A percentile compares a stretch with the other conserved stretches of the same genome.
phyloP scores from a whole-genome alignment of 371 early-diverging fungal species.

The Mortierella sp. region DNA sequence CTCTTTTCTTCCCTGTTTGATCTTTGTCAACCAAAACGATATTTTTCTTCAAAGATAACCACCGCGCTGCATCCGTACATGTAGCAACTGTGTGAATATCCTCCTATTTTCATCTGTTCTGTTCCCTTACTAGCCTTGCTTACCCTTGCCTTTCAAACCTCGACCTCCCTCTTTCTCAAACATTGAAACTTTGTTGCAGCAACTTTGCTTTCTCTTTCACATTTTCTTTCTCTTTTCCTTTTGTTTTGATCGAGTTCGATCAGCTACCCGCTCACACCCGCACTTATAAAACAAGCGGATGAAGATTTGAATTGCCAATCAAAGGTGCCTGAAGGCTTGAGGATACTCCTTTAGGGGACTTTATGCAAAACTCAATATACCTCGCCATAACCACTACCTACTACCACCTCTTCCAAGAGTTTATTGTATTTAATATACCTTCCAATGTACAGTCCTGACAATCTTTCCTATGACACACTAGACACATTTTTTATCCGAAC shows the following conservation, averaged over 20 bases:
- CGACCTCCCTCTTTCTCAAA: slow-evolving; percentile 5
- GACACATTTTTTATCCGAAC: slow-evolving; percentile 10
- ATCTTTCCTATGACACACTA: slow-evolving; percentile 21
- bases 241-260: background rate
- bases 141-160: background rate
- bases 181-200: slow-evolving; percentile 1
- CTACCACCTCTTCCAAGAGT: background rate
- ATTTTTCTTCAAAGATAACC: slow-evolving; percentile 1
- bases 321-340: slow-evolving; percentile 18
- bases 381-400: background rate
- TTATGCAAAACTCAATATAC: background rate
- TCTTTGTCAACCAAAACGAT: background rate
- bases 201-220: slow-evolving; percentile 5
- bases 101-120: slow-evolving; percentile 5
- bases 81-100: slow-evolving; percentile 8
- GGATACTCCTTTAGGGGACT: slow-evolving; percentile 1
- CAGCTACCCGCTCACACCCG: background rate
- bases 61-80: slow-evolving; percentile 15
- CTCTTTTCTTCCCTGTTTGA: slow-evolving; percentile 7
- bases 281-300: slow-evolving; percentile 1
- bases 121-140: background rate
- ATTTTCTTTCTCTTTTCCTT: background rate
- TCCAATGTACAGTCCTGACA: slow-evolving; percentile 29
- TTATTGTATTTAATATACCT: slow-evolving; percentile 5
- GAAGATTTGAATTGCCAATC: background rate